A percentile compares a stretch with the other conserved stretches of the same genome.
These are phyloP conservation scores for Aspergillus novofumigatus DNA, from an alignment of 2,329 filamentous ascomycete genomes.

Conservation along the genomic window DNA sequence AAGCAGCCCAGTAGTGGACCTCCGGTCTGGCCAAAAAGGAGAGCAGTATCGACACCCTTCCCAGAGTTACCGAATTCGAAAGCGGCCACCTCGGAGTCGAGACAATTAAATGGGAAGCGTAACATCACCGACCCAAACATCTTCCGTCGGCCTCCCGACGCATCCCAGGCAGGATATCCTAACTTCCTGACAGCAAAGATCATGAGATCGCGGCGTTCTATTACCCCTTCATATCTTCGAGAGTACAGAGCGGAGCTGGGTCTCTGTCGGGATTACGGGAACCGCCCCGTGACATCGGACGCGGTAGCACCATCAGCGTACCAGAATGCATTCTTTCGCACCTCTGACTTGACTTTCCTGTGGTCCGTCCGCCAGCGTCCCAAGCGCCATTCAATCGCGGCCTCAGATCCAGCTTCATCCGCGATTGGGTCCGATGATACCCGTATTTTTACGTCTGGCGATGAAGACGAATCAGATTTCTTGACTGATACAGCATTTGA, in stretches of 20 bases:
- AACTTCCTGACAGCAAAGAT: conserved; percentile 10
- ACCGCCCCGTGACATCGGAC: conserved; percentile 25
- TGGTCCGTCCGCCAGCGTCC: conserved; percentile 35
- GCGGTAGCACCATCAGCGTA: conserved; percentile 25
- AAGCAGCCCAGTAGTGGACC: conserved; percentile 31
- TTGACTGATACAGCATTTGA: conserved; percentile 61
- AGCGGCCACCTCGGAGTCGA: conserved; percentile 20
- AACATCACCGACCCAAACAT: conserved; percentile 40
- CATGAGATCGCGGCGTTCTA: conserved; percentile 10
- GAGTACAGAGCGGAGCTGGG: conserved; percentile 22
- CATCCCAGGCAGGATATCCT: conserved; percentile 23
- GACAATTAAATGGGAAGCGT: conserved; percentile 27
- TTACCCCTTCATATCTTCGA: conserved; percentile 22
- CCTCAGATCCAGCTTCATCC: conserved; percentile 58
- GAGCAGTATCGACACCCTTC: conserved; percentile 27
- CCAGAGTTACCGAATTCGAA: conserved; percentile 23
- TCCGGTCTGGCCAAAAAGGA: conserved; percentile 26
- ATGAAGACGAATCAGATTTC: conserved; percentile 59
- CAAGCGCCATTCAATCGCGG: conserved; percentile 53
- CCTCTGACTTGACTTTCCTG: conserved; percentile 19
- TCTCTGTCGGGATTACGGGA: conserved; percentile 9
- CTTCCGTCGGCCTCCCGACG: conserved; percentile 33
- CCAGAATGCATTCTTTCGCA: conserved; percentile 17
- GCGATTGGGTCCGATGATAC: conserved; percentile 60
- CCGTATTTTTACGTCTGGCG: conserved; percentile 52